These are phyloP conservation scores for Solanum piurae DNA, from an alignment of 257 asterid genomes.

Conservation along the genomic window DNA sequence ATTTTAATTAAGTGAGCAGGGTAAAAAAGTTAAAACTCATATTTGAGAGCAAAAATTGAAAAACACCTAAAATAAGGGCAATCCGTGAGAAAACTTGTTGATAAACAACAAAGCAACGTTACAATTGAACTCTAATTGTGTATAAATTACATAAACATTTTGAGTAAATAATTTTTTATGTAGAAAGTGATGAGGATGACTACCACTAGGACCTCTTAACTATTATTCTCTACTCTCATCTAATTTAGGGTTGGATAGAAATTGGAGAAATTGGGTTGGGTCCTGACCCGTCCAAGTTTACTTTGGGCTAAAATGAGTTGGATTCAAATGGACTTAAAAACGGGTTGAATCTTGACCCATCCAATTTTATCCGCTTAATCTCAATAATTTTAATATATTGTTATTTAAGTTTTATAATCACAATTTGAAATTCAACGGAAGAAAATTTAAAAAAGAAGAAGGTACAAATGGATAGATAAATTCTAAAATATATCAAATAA, in stretches of 20 bases:
- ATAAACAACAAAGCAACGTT: not conserved
- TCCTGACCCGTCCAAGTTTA: fast-evolving
- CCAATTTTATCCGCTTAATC: not conserved
- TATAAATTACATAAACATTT: not conserved
- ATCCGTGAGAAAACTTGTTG: not conserved
- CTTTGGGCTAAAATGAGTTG: fast-evolving
- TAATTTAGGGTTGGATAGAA: not conserved
- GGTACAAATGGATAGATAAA: not conserved
- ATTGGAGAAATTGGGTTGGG: not conserved
- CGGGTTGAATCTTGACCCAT: not conserved
- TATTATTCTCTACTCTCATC: not conserved
- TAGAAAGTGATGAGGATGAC: not conserved
- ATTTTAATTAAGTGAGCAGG: not conserved
- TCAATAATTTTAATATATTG: too few relatives aligned
- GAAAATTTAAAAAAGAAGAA: too few relatives aligned
- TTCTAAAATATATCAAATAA: too few relatives aligned
- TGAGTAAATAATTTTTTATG: not conserved
- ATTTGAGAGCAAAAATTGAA: not conserved
- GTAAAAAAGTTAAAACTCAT: too few relatives aligned
- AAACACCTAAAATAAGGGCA: not conserved
- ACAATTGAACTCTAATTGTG: not conserved
- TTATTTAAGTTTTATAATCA: too few relatives aligned
- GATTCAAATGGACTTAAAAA: not conserved
- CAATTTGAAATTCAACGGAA: not conserved
- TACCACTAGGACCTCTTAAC: not conserved